Evolutionary conservation across 2,329 filamentous ascomycete species (phyloP).

Genomic region (Colletotrichum liaoningense): DNA sequence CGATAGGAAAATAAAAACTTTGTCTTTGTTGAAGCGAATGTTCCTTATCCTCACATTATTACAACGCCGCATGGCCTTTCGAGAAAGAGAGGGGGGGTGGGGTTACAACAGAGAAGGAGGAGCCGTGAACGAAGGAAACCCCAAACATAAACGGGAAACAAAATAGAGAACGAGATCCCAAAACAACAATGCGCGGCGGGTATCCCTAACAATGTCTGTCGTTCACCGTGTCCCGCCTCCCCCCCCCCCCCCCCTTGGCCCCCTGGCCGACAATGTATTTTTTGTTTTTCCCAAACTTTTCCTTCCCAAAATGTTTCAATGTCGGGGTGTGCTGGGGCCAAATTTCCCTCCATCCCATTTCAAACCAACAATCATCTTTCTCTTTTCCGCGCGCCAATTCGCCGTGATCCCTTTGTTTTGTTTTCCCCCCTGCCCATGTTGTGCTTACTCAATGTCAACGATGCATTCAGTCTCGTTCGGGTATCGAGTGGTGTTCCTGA

Average conservation of each 20-base stretch:
- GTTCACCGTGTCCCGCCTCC: conserved; percentile 14
- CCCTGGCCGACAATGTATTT: not conserved
- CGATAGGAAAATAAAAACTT: not conserved
- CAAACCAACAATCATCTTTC: conserved; percentile 19
- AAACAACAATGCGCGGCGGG: conserved; percentile 26
- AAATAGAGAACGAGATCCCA: conserved; percentile 6
- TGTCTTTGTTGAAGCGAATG: conserved; percentile 35
- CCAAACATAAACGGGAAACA: conserved; percentile 35
- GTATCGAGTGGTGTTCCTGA: conserved; percentile 10
- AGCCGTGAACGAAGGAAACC: conserved; percentile 8
- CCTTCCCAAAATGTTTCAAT: conserved; percentile 17
- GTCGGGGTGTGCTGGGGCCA: conserved; percentile 3
- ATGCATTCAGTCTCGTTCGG: conserved; percentile 5
- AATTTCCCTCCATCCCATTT: not conserved
- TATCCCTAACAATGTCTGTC: conserved; percentile 34
- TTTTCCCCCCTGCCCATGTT: not conserved
- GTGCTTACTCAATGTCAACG: conserved; percentile 2
- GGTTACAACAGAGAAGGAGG: conserved; percentile 23
- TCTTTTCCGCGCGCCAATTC: conserved; percentile 25
- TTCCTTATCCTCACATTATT: conserved; percentile 29
- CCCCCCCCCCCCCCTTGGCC: not conserved
- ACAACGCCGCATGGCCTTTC: conserved; percentile 24
- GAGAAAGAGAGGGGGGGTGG: conserved; percentile 14
- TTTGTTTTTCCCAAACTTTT: conserved; percentile 23
- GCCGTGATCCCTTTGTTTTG: conserved; percentile 15